phyloP scores from a whole-genome alignment of 768 basidiomycete species.

The Leccinum olivaceopallidum region DNA sequence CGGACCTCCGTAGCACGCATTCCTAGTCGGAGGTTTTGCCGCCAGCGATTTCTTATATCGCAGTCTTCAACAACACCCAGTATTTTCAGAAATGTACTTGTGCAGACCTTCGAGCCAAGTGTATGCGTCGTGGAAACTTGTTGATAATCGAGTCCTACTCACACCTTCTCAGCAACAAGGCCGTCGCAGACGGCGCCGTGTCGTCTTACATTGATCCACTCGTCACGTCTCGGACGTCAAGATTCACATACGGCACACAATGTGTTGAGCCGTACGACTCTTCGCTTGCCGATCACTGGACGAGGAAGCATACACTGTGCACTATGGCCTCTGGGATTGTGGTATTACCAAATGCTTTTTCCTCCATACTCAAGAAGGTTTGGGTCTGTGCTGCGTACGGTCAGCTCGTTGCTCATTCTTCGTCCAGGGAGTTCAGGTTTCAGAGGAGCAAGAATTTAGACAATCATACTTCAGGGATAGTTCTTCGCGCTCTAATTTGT shows the following conservation, averaged over 20 bases:
- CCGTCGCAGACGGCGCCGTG: not conserved
- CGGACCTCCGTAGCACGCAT: constrained; percentile 27
- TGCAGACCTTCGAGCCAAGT: not conserved
- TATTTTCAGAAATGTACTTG: not conserved
- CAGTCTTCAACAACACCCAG: not conserved
- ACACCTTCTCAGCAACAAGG: not conserved
- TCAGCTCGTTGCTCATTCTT: not conserved
- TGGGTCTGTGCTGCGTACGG: not conserved
- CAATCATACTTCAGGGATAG: not conserved
- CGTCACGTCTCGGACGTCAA: constrained; percentile 45
- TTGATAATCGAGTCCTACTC: not conserved
- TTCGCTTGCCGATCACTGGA: constrained; percentile 36
- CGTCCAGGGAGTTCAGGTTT: constrained; percentile 18
- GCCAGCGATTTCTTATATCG: not conserved
- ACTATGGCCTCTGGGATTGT: constrained; percentile 28
- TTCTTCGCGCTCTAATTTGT: not conserved
- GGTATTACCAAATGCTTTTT: constrained; percentile 36
- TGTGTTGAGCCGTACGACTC: constrained; percentile 28
- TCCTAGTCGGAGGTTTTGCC: not conserved
- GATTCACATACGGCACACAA: constrained; percentile 40
- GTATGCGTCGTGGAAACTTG: not conserved
- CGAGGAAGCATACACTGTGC: constrained; percentile 27
- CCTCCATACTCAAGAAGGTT: constrained; percentile 38
- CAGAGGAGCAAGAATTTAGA: constrained; percentile 21
- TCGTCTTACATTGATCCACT: constrained; percentile 42